Percentiles rank a stretch among this genome's conserved stretches.
These are phyloP conservation scores for Viola odorata DNA, from an alignment of 345 rosid genomes.

Conservation along the genomic window DNA sequence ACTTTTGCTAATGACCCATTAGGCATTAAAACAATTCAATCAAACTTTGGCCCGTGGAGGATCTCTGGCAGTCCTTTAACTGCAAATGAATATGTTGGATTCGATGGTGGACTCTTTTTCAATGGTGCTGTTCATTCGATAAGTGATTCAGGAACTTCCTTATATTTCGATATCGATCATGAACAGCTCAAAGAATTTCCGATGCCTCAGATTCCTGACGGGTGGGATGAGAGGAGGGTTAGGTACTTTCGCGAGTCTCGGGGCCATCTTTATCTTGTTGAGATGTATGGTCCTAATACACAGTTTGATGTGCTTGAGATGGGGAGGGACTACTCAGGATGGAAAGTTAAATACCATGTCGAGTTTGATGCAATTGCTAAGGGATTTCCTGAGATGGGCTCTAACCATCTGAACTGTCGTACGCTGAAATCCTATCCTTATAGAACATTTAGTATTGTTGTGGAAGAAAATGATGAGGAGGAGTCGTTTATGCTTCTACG, in stretches of 20 bases:
- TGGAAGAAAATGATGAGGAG: slow-evolving; percentile 24
- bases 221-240: neutral
- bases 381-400: slow-evolving; percentile 31
- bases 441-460: slow-evolving; percentile 18
- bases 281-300: slow-evolving; percentile 15
- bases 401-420: neutral
- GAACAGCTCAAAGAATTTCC: slow-evolving; percentile 27
- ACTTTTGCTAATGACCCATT: slow-evolving; percentile 22
- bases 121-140: slow-evolving; percentile 34
- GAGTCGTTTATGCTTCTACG: slow-evolving; percentile 28
- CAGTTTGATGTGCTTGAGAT: slow-evolving; percentile 30
- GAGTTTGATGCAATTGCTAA: slow-evolving; percentile 25
- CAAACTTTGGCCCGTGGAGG: slow-evolving; percentile 34
- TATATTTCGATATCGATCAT: slow-evolving; percentile 22
- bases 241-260: slow-evolving; percentile 23
- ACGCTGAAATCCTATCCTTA: slow-evolving; percentile 12
- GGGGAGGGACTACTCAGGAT: slow-evolving; percentile 26
- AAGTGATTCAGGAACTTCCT: slow-evolving; percentile 6
- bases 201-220: slow-evolving; percentile 16
- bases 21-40: slow-evolving; percentile 28
- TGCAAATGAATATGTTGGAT: neutral
- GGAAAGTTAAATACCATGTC: slow-evolving; percentile 34
- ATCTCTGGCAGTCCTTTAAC: slow-evolving; percentile 12
- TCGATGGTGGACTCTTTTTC: slow-evolving; percentile 18
- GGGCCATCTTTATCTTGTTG: slow-evolving; percentile 23